Evolutionary conservation across 1,284 basidiomycete species (phyloP), one percentile per base, ranked within the genome.

Genomic region (Rhizoctonia solani): DNA sequence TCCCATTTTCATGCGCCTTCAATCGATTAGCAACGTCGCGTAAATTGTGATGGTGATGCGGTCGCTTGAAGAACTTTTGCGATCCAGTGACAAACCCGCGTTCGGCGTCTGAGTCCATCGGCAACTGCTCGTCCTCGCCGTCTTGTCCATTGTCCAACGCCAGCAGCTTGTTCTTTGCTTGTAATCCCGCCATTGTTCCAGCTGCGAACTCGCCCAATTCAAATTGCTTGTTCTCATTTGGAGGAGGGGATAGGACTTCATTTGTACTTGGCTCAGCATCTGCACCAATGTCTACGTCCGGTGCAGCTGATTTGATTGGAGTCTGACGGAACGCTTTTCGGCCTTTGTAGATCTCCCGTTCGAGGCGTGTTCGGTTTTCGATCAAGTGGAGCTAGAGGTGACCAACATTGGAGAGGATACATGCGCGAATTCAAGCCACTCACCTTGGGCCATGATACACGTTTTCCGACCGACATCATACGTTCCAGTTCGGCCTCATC

Each of bases 381-480:
- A 96, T 92, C 84, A 98, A 96, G 72, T 93, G 92, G 11, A 95
- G 78, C 92, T 94, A 71, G 32, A 29, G 16, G 25, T 41, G n/a
- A 54, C n/a, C n/a, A n/a, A n/a, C n/a, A 9, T 63, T 4, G 23
- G 25, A 32, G 23, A 37, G n/a, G 53, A 32, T 44, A 14, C 56
- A 46, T 42, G 44, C 46, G 61, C 54, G 70, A 39, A 11, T 72
- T 37, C 67, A 66, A 19, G 44, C 27, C 30, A 16, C 78, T 65
- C 71, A 95, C 90, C 79, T 95, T 95, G 0, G 95, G 95, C 93
- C 93, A 98, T 21, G 95, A 89, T n/a, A 93, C 94, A n/a, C 86
- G 76, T 77, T 96, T 83, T 3, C 95, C 95, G 1, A 93, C 90
- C 61, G 81, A 79, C 69, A 96, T 85, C 92, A 95, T 94, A 63